phyloP scores from a whole-genome alignment of 1,284 basidiomycete genomes.

The Melampsora allii-populina region DNA sequence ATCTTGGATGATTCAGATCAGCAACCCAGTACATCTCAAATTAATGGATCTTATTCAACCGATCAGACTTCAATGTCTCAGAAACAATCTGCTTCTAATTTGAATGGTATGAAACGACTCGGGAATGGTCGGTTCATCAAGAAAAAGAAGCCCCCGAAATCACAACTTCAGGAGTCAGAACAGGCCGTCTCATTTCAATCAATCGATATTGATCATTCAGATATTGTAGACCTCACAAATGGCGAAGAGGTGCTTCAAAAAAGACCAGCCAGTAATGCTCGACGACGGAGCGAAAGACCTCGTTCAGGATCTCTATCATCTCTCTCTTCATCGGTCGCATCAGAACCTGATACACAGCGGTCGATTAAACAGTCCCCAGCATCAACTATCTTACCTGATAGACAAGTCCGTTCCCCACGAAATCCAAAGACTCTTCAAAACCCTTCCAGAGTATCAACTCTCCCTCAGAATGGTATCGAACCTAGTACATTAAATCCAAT shows the following conservation, averaged over 20 bases:
- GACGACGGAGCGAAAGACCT: not conserved
- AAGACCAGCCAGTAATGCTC: not conserved
- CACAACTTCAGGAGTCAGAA: not conserved
- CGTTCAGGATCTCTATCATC: not conserved
- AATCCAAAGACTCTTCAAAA: not conserved
- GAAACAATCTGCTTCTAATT: not conserved
- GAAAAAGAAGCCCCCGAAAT: slow-evolving; percentile 1
- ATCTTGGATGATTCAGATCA: slow-evolving; percentile 48
- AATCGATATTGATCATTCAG: not conserved
- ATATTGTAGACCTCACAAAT: not conserved
- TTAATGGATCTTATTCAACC: not conserved
- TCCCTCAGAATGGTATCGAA: not conserved
- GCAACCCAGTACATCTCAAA: not conserved
- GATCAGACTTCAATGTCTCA: slow-evolving; percentile 8
- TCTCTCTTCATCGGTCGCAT: not conserved
- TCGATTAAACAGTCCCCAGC: not conserved
- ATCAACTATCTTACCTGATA: not conserved
- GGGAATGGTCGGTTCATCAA: slow-evolving; percentile 12
- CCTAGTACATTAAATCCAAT: slow-evolving; percentile 47
- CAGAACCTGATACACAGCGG: not conserved
- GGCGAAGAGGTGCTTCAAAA: not conserved
- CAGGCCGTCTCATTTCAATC: not conserved
- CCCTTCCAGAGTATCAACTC: not conserved
- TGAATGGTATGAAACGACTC: not conserved
- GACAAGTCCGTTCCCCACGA: not conserved